A percentile compares a stretch with the other conserved stretches of the same genome.
Evolutionary conservation across 108 stramenopile species (phyloP).

Genomic region (Licmophora abbreviata): DNA sequence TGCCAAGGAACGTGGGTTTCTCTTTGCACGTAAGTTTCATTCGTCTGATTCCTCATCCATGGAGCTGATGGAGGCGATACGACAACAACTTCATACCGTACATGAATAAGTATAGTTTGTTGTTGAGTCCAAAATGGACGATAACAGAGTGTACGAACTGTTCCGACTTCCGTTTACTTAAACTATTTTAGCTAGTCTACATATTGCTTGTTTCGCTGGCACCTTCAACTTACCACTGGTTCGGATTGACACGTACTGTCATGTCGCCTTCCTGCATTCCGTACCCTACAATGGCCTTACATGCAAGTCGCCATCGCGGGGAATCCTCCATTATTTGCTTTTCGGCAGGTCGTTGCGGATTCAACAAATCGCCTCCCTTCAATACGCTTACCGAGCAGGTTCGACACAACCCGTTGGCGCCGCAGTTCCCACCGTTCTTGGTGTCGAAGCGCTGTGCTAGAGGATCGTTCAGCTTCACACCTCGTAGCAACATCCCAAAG

Average conservation of each 20-base stretch:
- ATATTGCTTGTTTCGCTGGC: not conserved
- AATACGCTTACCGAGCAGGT: constrained; percentile 59
- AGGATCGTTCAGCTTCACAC: constrained; percentile 74
- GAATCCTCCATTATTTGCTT: constrained; percentile 55
- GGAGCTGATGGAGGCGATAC: constrained; percentile 20
- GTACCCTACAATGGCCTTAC: constrained; percentile 70
- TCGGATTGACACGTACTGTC: constrained; percentile 55
- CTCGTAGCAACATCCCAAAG: constrained; percentile 60
- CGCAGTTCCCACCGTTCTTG: constrained; percentile 49
- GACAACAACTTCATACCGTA: constrained; percentile 5
- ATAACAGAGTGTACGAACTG: too few species aligned
- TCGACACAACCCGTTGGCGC: constrained; percentile 54
- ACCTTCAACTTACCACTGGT: constrained; percentile 35
- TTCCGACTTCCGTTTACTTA: too few species aligned
- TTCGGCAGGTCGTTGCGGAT: constrained; percentile 37
- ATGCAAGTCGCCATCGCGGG: constrained; percentile 66
- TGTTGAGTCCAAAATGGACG: too few species aligned
- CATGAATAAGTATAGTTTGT: too few species aligned
- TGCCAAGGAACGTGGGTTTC: constrained; percentile 23
- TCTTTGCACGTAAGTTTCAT: constrained; percentile 40
- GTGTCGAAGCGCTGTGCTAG: constrained; percentile 46
- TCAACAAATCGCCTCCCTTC: constrained; percentile 45
- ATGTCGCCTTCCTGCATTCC: constrained; percentile 65
- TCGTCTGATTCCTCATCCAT: constrained; percentile 19
- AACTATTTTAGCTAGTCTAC: too few species aligned